Base-by-base conservation (phyloP, 805 yeast genomes). In the Blastobotrys muscicola region DNA sequence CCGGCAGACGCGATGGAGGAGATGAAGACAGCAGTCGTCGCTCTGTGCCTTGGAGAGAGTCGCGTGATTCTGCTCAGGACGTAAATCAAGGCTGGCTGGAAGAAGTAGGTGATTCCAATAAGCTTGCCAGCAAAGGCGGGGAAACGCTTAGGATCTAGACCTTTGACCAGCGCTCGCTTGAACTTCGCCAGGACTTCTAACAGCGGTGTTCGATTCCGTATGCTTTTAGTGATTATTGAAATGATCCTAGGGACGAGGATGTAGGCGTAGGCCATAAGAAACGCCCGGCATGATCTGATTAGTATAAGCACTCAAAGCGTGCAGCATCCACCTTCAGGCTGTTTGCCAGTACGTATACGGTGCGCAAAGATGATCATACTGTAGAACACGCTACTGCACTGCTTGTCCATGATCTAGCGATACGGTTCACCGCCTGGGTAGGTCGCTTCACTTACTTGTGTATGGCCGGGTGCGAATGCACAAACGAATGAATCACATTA, bases 121-220 rank as follows among this genome's bases (percentile, higher is more conserved):
- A 50, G 42, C 39, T 45, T 45, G 26, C 44, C 48, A 6, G 48
- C 42, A 38, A 51, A 51, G 8, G 46, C 45, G 4, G 55, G 55
- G 34, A 51, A 50, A 14, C 51, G 35, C 29, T 42, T 43, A 12
- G 48, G 45, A 2, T 13, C 36, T 4, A 51, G 40, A 8, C 44
- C 51, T 7, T 40, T 30, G 4, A 29, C n/a, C 13, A 45, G 32
- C 3, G 50, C 45, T 36, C 30, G 41, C 12, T 36, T 12, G 3
- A 50, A 16, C 15, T 42, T 45, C 5, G 7, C 15, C 31, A 50
- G 8, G 8, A 36, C 39, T 39, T 16, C 33, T 8, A 8, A 36
- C n/a, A 16, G 29, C 10, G 11, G 33, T 36, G 15, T 41, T 31
- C 16, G 39, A 14, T 14, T 36, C 41, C 12, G 11, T n/a, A 20